Percentiles rank a stretch among this genome's conserved stretches.
Conservation (phyloP, 768 basidiomycete genomes). For the Paxillus rubicundulus region DNA sequence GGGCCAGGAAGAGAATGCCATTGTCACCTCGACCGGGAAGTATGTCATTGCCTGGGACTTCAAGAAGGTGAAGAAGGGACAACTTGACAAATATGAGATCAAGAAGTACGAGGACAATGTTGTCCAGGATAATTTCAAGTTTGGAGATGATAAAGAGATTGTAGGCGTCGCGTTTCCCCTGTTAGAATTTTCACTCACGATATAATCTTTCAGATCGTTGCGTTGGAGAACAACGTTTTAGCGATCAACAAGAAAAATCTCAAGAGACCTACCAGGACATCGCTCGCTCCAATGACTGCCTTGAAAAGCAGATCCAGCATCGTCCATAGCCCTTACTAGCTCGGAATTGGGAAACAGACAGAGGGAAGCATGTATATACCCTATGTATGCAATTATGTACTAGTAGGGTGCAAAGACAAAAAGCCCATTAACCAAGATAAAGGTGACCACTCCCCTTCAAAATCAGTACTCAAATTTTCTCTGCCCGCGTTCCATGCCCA, state of each 20-base stretch:
- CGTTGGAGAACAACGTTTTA: slow-evolving; percentile 89
- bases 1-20: slow-evolving; percentile 88
- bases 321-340: slow-evolving; percentile 64
- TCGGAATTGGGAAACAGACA: background rate
- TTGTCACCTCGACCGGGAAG: slow-evolving; percentile 90
- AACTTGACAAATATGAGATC: slow-evolving; percentile 90
- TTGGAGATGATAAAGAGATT: slow-evolving; percentile 95
- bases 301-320: slow-evolving; percentile 57
- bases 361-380: slow-evolving; percentile 17
- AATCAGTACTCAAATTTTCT: slow-evolving; percentile 12
- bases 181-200: slow-evolving; percentile 1
- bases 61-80: slow-evolving; percentile 89
- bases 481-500: background rate
- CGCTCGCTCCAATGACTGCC: slow-evolving; percentile 49
- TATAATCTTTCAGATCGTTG: slow-evolving; percentile 71
- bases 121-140: slow-evolving; percentile 97
- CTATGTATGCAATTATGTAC: slow-evolving; percentile 1
- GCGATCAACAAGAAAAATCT: slow-evolving; percentile 93
- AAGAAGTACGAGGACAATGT: slow-evolving; percentile 94
- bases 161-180: slow-evolving; percentile 42
- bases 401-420: background rate
- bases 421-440: slow-evolving; percentile 20
- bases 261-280: slow-evolving; percentile 75
- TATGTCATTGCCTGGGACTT: slow-evolving; percentile 98
- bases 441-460: background rate